A percentile compares a stretch with the other conserved stretches of the same genome.
Conservation (phyloP, 2,329 filamentous ascomycete species). For the Aureobasidium uvarum region DNA sequence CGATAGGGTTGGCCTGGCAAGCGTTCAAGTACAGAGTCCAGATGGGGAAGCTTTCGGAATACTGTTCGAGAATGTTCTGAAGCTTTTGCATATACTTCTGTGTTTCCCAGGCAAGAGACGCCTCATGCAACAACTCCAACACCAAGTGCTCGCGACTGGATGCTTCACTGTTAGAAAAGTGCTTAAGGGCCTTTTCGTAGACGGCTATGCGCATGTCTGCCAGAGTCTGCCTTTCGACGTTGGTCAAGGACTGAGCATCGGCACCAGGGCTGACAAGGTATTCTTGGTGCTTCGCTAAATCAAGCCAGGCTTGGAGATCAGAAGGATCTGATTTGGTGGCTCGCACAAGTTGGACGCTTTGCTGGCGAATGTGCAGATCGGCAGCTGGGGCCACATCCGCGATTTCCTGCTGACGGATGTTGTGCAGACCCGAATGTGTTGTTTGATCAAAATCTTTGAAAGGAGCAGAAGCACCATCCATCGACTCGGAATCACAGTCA, state of each 20-base stretch:
- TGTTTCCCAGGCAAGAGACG: constrained; percentile 68
- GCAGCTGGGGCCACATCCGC: background rate
- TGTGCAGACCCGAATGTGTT: background rate
- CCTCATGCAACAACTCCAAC: constrained; percentile 69
- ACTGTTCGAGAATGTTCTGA: constrained; percentile 58
- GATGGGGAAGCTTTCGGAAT: constrained; percentile 59
- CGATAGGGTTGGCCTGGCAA: constrained; percentile 63
- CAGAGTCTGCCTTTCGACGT: constrained; percentile 64
- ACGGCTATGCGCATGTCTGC: constrained; percentile 78
- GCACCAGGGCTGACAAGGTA: constrained; percentile 56
- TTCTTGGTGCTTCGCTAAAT: constrained; percentile 76
- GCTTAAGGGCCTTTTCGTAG: constrained; percentile 71
- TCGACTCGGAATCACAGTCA: constrained; percentile 18
- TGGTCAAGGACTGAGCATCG: constrained; percentile 50
- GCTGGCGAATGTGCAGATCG: constrained; percentile 45
- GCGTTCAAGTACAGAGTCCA: constrained; percentile 75
- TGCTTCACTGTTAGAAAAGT: constrained; percentile 46
- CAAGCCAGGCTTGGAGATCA: constrained; percentile 71
- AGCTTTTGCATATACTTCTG: constrained; percentile 63
- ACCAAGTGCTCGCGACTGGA: constrained; percentile 60
- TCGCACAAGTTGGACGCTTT: constrained; percentile 61
- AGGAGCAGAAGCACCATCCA: background rate
- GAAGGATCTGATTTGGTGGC: constrained; percentile 63
- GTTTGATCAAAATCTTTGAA: background rate
- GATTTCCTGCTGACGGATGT: background rate